Percentiles rank a stretch among this genome's conserved stretches.
phyloP scores from a whole-genome alignment of 2,329 filamentous ascomycete genomes.

The Zalaria obscura region DNA sequence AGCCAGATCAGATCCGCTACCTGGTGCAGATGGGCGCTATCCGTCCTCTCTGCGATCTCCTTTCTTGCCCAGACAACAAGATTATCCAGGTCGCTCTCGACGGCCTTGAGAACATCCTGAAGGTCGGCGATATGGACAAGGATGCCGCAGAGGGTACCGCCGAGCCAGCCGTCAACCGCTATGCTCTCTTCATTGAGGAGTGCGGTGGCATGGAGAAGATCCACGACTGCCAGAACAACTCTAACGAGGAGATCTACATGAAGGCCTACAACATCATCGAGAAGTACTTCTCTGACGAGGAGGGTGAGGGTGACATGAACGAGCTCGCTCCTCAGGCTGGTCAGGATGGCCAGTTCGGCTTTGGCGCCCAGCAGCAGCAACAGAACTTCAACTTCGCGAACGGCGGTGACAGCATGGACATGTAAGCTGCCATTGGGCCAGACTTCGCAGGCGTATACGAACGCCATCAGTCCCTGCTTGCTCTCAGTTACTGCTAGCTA shows the following conservation, averaged over 20 bases:
- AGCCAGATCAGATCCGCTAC: conserved; percentile 96
- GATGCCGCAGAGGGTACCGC: conserved; percentile 62
- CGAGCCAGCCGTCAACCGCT: conserved; percentile 77
- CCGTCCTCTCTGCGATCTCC: conserved; percentile 88
- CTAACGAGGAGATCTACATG: conserved; percentile 99
- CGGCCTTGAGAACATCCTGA: conserved; percentile 96
- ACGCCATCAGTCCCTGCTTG: neutral
- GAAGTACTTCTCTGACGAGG: conserved; percentile 99
- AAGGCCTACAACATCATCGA: conserved; percentile 99
- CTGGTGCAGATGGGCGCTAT: conserved; percentile 89
- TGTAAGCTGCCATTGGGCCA: conserved; percentile 12
- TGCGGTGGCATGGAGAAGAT: conserved; percentile 99
- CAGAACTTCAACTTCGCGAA: conserved; percentile 92
- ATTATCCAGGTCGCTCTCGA: conserved; percentile 98
- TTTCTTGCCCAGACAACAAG: conserved; percentile 97
- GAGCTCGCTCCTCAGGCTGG: conserved; percentile 60
- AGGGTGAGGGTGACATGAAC: conserved; percentile 70
- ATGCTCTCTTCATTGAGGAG: conserved; percentile 96
- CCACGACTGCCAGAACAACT: conserved; percentile 98
- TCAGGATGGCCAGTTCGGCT: conserved; percentile 65
- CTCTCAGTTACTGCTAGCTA: no score
- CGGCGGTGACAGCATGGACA: conserved; percentile 60
- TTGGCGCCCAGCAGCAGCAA: conserved; percentile 58
- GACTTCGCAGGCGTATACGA: neutral
- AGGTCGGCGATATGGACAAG: conserved; percentile 98